These are phyloP conservation scores for Yamadazyma dendronema DNA, from an alignment of 1,139 yeast species.

Conservation along the genomic window DNA sequence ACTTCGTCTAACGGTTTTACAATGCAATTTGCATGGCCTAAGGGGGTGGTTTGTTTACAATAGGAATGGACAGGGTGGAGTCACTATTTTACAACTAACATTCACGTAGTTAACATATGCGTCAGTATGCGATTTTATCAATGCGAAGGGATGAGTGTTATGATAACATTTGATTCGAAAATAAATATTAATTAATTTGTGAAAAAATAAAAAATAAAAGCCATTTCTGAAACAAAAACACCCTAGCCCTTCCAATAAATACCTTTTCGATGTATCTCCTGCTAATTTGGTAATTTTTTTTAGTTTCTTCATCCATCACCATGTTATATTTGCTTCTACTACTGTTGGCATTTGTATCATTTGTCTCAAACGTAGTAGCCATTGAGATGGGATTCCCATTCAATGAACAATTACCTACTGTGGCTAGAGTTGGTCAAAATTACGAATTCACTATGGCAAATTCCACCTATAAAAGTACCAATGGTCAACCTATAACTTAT, in stretches of 20 bases:
- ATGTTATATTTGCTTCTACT: slow-evolving; percentile 11
- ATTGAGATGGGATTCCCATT: slow-evolving; percentile 74
- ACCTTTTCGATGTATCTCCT: background rate
- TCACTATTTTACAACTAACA: too few species aligned
- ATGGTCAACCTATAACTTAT: slow-evolving; percentile 49
- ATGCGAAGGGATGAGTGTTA: slow-evolving; percentile 1
- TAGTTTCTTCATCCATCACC: slow-evolving; percentile 1
- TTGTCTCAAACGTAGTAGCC: slow-evolving; percentile 10
- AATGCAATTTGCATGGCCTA: background rate
- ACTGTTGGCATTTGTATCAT: slow-evolving; percentile 5
- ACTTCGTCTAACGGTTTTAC: slow-evolving; percentile 2
- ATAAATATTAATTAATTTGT: background rate
- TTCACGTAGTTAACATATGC: background rate
- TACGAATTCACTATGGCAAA: slow-evolving; percentile 71
- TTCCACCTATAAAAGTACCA: slow-evolving; percentile 62
- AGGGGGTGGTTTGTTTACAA: slow-evolving; percentile 1
- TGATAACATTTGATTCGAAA: background rate
- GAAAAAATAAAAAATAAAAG: background rate
- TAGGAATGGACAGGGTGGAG: background rate
- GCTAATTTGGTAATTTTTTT: background rate
- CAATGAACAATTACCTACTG: slow-evolving; percentile 78
- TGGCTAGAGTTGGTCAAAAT: slow-evolving; percentile 65
- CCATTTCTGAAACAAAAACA: background rate
- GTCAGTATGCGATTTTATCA: background rate
- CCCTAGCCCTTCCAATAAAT: slow-evolving; percentile 1